Conservation (phyloP, 2,329 filamentous ascomycete species). For the Blastomyces silverae region DNA sequence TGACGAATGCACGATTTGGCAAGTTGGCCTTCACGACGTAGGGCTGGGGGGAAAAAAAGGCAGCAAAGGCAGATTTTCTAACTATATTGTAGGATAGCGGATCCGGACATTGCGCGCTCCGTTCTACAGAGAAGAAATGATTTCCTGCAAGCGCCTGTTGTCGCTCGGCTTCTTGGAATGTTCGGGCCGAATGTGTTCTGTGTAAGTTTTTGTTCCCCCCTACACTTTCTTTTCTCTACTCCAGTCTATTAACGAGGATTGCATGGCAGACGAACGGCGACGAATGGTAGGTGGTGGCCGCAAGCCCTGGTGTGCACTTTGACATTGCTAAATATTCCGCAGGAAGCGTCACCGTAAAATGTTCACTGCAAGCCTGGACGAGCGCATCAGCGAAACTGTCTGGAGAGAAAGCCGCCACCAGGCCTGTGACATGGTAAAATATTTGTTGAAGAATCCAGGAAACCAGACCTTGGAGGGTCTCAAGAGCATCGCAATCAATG, state of each 20-base stretch:
- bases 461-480: conserved; percentile 28
- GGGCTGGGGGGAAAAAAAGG: neutral
- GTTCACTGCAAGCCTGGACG: conserved; percentile 34
- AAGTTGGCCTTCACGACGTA: conserved; percentile 13
- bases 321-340: conserved; percentile 6
- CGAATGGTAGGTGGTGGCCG: conserved; percentile 24
- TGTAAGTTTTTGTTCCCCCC: conserved; percentile 19
- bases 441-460: conserved; percentile 25
- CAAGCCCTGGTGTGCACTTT: neutral
- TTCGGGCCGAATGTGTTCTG: conserved; percentile 34
- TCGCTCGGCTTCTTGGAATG: conserved; percentile 29
- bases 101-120: conserved; percentile 28
- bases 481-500: conserved; percentile 35
- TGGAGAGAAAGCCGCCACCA: conserved; percentile 33
- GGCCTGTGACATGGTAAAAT: conserved; percentile 28
- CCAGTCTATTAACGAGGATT: conserved; percentile 9
- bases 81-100: conserved; percentile 24
- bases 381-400: conserved; percentile 33
- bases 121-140: conserved; percentile 34
- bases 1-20: conserved; percentile 21
- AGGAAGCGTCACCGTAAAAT: conserved; percentile 34
- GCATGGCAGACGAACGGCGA: conserved; percentile 26
- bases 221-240: neutral
- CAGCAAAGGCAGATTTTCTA: neutral
- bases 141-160: conserved; percentile 29